These are phyloP conservation scores for Saccharum officinarum DNA, from an alignment of 176 grass and related monocot genomes.

Conservation along the genomic window DNA sequence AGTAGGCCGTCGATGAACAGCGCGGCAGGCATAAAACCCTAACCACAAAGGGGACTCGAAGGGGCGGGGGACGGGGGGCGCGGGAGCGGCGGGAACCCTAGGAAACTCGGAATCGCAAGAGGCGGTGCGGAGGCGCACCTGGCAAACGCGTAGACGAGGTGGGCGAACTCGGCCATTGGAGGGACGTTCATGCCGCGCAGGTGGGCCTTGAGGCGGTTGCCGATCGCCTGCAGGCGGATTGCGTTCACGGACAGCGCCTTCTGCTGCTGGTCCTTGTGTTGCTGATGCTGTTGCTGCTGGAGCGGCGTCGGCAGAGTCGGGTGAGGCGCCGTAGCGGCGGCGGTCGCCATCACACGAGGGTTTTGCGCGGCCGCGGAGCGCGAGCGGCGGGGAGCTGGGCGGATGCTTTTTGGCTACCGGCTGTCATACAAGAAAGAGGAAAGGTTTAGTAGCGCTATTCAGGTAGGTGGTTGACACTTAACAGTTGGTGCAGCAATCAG, in stretches of 20 bases:
- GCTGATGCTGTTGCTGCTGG: conserved; percentile 10
- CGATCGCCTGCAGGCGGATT: conserved; percentile 27
- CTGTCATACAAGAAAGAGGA: too few relatives aligned
- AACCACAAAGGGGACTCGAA: not conserved
- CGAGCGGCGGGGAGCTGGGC: not conserved
- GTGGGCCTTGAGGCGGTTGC: conserved; percentile 28
- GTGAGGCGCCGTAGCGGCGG: not conserved
- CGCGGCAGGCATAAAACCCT: conserved; percentile 36
- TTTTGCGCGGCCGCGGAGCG: not conserved
- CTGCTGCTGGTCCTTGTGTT: conserved; percentile 12
- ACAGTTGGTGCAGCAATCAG: not conserved
- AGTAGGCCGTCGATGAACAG: not conserved
- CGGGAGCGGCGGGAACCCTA: not conserved
- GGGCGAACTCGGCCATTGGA: conserved; percentile 11
- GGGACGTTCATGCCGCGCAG: not conserved
- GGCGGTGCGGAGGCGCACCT: conserved; percentile 16
- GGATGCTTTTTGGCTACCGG: not conserved
- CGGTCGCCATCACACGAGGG: conserved; percentile 26
- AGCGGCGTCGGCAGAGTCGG: not conserved
- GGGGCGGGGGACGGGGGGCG: not conserved
- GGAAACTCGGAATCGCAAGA: not conserved
- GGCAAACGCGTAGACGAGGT: conserved; percentile 46
- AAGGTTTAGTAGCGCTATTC: too few relatives aligned
- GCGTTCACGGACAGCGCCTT: conserved; percentile 28
- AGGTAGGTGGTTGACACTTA: not conserved